These are phyloP conservation scores for Avena atlantica DNA, from an alignment of 176 grass and related monocot species.

Conservation along the genomic window DNA sequence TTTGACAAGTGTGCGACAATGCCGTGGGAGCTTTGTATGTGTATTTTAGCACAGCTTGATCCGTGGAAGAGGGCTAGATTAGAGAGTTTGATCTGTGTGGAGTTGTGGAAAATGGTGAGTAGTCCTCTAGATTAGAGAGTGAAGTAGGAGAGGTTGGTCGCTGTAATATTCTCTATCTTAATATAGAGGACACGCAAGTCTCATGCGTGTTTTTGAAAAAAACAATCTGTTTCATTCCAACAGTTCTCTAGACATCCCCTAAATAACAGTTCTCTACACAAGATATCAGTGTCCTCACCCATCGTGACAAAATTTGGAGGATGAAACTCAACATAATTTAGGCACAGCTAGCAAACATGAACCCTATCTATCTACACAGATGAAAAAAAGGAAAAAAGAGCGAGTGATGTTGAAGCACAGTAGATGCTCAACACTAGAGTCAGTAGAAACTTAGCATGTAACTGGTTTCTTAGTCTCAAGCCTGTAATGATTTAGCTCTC, in stretches of 20 bases:
- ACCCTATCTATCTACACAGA: constrained; percentile 16
- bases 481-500: constrained; percentile 27
- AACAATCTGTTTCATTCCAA: neutral
- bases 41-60: too few species aligned
- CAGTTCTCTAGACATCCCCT: neutral
- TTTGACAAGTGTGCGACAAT: too few species aligned
- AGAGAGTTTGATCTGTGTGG: too few species aligned
- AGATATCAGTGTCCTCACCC: neutral
- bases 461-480: neutral
- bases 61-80: too few species aligned
- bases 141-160: too few species aligned
- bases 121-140: too few species aligned
- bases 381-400: neutral
- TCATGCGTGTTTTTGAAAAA: too few species aligned
- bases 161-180: too few species aligned
- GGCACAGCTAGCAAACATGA: constrained; percentile 9
- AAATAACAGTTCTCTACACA: neutral
- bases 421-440: constrained; percentile 28
- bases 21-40: too few species aligned
- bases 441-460: neutral
- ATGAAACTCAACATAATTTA: constrained; percentile 28
- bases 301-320: neutral
- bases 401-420: neutral
- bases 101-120: too few species aligned
- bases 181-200: too few species aligned